Percentiles rank a stretch among this genome's conserved stretches.
Conservation (phyloP, 805 yeast genomes). For the Cyberlindnera nakhonratchasimensis region DNA sequence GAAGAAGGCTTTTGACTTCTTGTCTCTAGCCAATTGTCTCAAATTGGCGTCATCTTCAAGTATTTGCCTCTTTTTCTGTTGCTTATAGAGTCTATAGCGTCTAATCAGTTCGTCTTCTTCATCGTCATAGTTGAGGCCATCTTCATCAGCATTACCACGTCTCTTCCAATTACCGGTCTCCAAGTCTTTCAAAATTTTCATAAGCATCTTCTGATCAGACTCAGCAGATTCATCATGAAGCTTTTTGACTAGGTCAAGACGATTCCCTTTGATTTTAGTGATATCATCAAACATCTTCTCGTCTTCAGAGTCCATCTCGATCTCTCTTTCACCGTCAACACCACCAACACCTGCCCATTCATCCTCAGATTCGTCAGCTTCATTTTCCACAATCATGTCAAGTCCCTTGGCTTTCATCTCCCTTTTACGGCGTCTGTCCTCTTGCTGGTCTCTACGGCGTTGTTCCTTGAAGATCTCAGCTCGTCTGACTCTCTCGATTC, state of each 20-base stretch:
- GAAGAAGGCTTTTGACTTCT: constrained; percentile 64
- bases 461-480: constrained; percentile 23
- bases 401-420: constrained; percentile 60
- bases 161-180: constrained; percentile 69
- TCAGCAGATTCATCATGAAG: constrained; percentile 58
- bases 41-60: constrained; percentile 45
- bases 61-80: constrained; percentile 38
- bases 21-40: constrained; percentile 48
- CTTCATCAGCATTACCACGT: constrained; percentile 47
- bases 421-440: constrained; percentile 33
- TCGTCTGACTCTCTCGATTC: constrained; percentile 16
- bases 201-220: constrained; percentile 60
- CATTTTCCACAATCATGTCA: constrained; percentile 64
- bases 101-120: constrained; percentile 63
- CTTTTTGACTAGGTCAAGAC: constrained; percentile 54
- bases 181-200: constrained; percentile 65
- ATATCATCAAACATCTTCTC: constrained; percentile 76
- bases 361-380: constrained; percentile 87
- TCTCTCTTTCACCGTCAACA: constrained; percentile 48
- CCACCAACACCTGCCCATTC: constrained; percentile 86
- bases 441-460: constrained; percentile 25
- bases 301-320: constrained; percentile 66
- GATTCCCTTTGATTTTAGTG: constrained; percentile 51
- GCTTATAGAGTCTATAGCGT: constrained; percentile 24
- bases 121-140: constrained; percentile 65